Evolutionary conservation across 2,329 filamentous ascomycete genomes (phyloP).

Genomic region (Calonectria multiphialidica): DNA sequence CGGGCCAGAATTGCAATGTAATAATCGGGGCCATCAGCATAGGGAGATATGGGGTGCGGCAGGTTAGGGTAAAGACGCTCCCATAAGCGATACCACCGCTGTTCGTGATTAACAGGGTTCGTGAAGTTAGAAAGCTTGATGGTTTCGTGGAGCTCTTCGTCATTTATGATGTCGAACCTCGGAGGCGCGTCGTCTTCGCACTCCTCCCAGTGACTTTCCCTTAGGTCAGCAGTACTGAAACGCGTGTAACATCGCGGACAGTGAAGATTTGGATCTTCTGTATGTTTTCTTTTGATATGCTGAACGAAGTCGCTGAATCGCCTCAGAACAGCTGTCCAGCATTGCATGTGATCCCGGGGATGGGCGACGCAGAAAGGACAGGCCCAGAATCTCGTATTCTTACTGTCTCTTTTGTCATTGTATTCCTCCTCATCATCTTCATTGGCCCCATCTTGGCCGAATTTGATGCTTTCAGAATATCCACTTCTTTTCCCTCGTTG

Average conservation of each 20-base stretch:
- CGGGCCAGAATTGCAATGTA: not conserved
- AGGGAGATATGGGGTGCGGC: rapidly evolving
- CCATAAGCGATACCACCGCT: not conserved
- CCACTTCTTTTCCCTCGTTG: no score
- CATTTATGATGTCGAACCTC: not conserved
- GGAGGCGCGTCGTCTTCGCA: not conserved
- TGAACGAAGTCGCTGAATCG: not conserved
- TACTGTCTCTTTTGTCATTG: no score
- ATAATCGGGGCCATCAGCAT: not conserved
- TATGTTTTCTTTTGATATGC: not conserved
- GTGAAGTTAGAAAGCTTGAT: not conserved
- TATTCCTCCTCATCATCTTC: no score
- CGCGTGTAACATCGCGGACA: not conserved
- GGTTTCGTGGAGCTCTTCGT: not conserved
- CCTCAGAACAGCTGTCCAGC: not conserved
- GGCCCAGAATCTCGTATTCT: not conserved
- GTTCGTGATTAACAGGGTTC: not conserved
- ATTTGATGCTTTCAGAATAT: no score
- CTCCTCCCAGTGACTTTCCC: not conserved
- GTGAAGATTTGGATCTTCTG: not conserved
- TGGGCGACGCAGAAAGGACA: not conserved
- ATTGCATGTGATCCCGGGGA: not conserved
- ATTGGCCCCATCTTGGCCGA: no score
- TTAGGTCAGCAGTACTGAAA: not conserved
- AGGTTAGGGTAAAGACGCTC: not conserved